Conservation (phyloP, 2,329 filamentous ascomycete genomes). For the Curvularia hawaiiensis region DNA sequence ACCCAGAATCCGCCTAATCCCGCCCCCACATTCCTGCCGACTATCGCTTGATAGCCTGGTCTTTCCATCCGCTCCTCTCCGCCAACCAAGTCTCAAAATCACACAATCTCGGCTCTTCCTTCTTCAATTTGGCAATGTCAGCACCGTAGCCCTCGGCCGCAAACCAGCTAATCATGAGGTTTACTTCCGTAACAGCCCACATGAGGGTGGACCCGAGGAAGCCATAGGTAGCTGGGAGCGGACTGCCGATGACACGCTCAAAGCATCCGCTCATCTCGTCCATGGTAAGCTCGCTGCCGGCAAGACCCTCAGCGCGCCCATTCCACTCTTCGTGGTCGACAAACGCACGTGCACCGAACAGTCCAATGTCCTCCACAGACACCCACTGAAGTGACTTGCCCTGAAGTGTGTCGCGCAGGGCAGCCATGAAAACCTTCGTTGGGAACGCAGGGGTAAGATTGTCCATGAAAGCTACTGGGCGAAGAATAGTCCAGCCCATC, state of each 20-base stretch:
- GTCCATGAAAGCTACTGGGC: constrained; percentile 68
- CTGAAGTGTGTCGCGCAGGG: constrained; percentile 50
- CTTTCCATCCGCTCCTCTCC: constrained; percentile 53
- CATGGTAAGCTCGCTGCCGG: constrained; percentile 59
- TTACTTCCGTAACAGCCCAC: constrained; percentile 52
- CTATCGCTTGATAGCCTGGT: constrained; percentile 23
- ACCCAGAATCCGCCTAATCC: constrained; percentile 2
- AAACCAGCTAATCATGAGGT: constrained; percentile 60
- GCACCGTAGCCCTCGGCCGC: constrained; percentile 53
- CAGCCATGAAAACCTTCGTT: constrained; percentile 56
- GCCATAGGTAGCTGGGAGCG: constrained; percentile 51
- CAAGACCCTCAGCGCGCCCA: constrained; percentile 54
- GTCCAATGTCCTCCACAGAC: constrained; percentile 56
- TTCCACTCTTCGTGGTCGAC: constrained; percentile 52
- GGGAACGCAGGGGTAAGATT: constrained; percentile 57
- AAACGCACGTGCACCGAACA: constrained; percentile 58
- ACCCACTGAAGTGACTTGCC: constrained; percentile 51
- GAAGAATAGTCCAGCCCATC: constrained; percentile 67
- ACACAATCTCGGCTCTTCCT: constrained; percentile 53
- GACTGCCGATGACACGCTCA: constrained; percentile 52
- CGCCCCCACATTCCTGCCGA: neutral
- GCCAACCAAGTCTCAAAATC: constrained; percentile 56
- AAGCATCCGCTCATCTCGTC: constrained; percentile 54
- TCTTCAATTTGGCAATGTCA: constrained; percentile 51
- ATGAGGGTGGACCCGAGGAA: constrained; percentile 50